Base-by-base conservation (phyloP, 1,284 basidiomycete species). In the Flammula alnicola region DNA sequence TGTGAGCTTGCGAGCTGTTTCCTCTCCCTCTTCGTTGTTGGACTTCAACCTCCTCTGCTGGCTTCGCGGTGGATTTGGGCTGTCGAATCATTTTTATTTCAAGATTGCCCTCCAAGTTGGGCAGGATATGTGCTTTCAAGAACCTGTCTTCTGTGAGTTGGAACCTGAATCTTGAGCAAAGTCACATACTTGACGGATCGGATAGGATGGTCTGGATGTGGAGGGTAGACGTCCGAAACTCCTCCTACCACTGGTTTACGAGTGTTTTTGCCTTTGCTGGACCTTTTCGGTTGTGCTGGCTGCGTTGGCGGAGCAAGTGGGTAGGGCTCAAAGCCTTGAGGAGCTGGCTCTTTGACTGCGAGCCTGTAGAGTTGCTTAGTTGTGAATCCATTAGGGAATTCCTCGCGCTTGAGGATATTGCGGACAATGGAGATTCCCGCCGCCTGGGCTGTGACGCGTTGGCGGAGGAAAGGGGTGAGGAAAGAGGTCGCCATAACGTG, bases 121-220 rank as follows among this genome's bases (percentile, higher is more conserved):
- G 55, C 7, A 65, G 44, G 37, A 65, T 53, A 22, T 53, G 49
- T 10, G 27, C 44, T 35, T 86, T 87, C 17, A 88, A 64, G 58
- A 83, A 84, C 19, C 85, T 88, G 54, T 14, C 10, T 11, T 6
- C 16, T 9, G 27, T 33, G 16, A 44, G 39, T 26, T 14, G 4
- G 17, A 26, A 29, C 2, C 7, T 32, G 17, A 8, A 83, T 64
- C 22, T 14, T 19, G 8, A 9, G 36, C 37, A 35, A 22, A 23
- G 17, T 43, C 5, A 64, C 74, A 36, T 52, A 80, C 83, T 63
- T 71, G 44, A 82, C 66, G 5, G 83, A 85, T 16, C 75, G 73
- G 36, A 85, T 65, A 10, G 74, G 72, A 58, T 81, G 76, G 4
- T 71, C 66, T 0, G 75, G 65, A 41, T 70, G 62, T 4, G 75